Base-by-base conservation (phyloP, 2,329 filamentous ascomycete genomes). In the Alternaria brassicae region DNA sequence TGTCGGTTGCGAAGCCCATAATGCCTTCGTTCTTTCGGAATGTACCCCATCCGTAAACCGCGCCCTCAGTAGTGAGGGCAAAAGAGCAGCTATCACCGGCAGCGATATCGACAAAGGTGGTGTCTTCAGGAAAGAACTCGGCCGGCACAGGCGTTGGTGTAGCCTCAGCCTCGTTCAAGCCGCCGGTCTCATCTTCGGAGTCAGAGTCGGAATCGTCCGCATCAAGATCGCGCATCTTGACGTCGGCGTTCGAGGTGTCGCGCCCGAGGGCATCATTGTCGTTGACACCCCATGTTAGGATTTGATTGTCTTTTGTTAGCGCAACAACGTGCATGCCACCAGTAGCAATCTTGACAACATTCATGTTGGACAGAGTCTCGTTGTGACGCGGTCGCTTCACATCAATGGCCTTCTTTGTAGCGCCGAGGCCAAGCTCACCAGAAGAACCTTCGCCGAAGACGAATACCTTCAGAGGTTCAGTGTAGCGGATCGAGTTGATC, bases 231-330 rank as follows among this genome's bases (percentile, higher is more conserved):
- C 81, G 81, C 69, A 84, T 78, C 53, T 87, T 87, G 48, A 89
- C 89, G 2, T 89, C 86, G 4, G 63, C 73, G 84, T 88, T 89
- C 12, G 80, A 80, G 3, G 90, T 93, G 72, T 91, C 86, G 72
- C 92, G 85, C 40, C 92, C 92, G 36, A 96, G 84, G 8, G 92
- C 91, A 63, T 90, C 90, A 72, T 93, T 88, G 72, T 96, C 92
- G 74, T 95, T 95, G 68, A 95, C 91, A 53, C 92, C 92, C 92
- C 92, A 96, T 27, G 91, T 93, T 53, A 92, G 81, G 67, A 96
- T 90, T 79, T 88, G 89, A 82, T 93, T 92, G 77, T 94, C 89
- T 67, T 88, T 85, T 49, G 92, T 94, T 52, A 95, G 80, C 3
- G 89, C 91, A 62, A 90, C 82, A 52, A 85, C 88, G 78, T 96